Evolutionary conservation across 2,329 filamentous ascomycete species (phyloP).

Genomic region (Pseudogymnoascus sp.): DNA sequence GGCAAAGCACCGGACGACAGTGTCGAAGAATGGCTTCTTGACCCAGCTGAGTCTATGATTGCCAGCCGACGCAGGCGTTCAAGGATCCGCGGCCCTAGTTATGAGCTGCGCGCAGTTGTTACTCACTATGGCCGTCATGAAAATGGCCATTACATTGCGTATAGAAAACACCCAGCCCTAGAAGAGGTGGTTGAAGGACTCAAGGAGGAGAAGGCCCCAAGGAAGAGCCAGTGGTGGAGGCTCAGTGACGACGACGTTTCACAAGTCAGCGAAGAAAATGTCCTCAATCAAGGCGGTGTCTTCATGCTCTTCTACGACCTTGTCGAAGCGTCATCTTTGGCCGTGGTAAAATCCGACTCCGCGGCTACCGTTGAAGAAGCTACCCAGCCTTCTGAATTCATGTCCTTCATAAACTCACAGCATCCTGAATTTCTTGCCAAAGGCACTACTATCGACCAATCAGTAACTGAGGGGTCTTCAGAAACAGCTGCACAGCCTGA

Average conservation of each 20-base stretch:
- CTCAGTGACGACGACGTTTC: conserved; percentile 84
- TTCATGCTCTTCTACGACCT: conserved; percentile 98
- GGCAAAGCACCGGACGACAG: conserved; percentile 19
- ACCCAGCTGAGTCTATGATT: conserved; percentile 68
- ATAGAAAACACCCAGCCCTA: conserved; percentile 56
- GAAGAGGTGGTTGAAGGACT: conserved; percentile 20
- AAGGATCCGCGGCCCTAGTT: conserved; percentile 51
- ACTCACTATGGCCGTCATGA: conserved; percentile 88
- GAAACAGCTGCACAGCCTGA: background rate
- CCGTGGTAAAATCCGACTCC: background rate
- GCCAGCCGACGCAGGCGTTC: conserved; percentile 45
- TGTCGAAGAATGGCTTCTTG: conserved; percentile 60
- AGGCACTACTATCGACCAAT: background rate
- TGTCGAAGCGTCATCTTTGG: conserved; percentile 39
- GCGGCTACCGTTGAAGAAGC: background rate
- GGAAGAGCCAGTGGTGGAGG: conserved; percentile 65
- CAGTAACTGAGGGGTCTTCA: background rate
- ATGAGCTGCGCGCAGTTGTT: conserved; percentile 74
- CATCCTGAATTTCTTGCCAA: background rate
- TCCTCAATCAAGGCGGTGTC: conserved; percentile 67
- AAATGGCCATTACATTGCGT: conserved; percentile 93
- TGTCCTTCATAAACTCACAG: background rate
- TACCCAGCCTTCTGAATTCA: background rate
- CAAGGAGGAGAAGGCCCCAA: conserved; percentile 16
- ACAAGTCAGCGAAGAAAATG: conserved; percentile 62